phyloP scores from a whole-genome alignment of 768 basidiomycete species.

The Antrodiella citrinella region DNA sequence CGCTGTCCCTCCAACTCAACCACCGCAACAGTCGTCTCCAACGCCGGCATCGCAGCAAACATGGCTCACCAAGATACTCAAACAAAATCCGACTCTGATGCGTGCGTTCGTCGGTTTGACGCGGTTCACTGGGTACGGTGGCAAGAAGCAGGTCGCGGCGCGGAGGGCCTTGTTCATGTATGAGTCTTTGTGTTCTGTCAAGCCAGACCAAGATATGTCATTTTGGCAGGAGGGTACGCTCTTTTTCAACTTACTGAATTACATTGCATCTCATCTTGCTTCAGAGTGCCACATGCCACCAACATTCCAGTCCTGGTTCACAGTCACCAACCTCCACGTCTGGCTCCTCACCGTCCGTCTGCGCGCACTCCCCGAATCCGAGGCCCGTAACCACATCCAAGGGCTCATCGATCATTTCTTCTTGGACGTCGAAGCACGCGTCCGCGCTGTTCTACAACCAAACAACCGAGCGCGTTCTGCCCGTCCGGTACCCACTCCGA shows the following conservation, averaged over 20 bases:
- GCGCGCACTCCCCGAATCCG: constrained; percentile 65
- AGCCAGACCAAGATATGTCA: constrained; percentile 46
- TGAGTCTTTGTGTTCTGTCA: constrained; percentile 43
- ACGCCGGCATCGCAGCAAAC: constrained; percentile 7
- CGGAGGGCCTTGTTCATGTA: constrained; percentile 52
- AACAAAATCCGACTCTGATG: constrained; percentile 39
- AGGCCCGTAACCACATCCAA: constrained; percentile 66
- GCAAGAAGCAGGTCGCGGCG: constrained; percentile 53
- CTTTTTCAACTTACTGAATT: no score
- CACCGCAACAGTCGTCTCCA: background rate
- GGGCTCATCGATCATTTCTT: constrained; percentile 93
- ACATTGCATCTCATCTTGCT: no score
- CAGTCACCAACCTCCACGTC: constrained; percentile 84
- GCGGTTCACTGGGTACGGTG: constrained; percentile 49
- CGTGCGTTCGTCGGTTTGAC: constrained; percentile 41
- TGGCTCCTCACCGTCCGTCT: constrained; percentile 87
- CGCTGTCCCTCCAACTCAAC: background rate
- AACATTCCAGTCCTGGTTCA: constrained; percentile 97
- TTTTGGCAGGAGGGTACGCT: constrained; percentile 65
- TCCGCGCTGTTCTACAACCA: constrained; percentile 55
- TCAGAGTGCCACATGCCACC: constrained; percentile 79
- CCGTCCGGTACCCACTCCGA: constrained; percentile 15
- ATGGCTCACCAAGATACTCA: constrained; percentile 51
- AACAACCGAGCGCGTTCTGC: constrained; percentile 5
- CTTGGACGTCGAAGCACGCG: constrained; percentile 84